Base-by-base conservation (phyloP, 495 filamentous ascomycete genomes). In the Aspergillus incahuasiensis region DNA sequence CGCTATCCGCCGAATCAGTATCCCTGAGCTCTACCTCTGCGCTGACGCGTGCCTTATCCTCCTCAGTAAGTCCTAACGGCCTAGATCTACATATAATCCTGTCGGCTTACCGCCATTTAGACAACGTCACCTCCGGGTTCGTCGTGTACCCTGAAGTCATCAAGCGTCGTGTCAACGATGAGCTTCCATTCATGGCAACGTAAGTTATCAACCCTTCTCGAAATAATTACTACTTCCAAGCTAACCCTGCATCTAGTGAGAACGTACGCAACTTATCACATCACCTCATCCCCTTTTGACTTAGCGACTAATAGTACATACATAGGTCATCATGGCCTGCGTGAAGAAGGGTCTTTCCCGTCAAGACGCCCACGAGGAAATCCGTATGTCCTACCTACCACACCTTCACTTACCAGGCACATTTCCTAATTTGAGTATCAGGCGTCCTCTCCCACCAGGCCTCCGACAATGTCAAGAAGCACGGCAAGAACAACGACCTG, bases 341-440 rank as follows among this genome's bases (percentile, higher is more conserved):
- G 84, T 89, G 38, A 78, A 79, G 56, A 80, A 86, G 60, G 91
- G 91, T 25, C 80, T 78, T 13, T 89, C 84, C 39, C 79, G 95
- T 48, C 94, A 98, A 68, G 88, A 96, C 21, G 87, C 94, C 3
- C 95, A 98, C 68, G 94, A 97, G 74, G 77, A 90, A 65, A 91
- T 97, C 56, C 77, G 78, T 69, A 70, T 56, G 60, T 42, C 18
- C 19, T 3, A 22, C 21, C 12, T 15, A 42, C 13, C 16, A 16
- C 19, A 43, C 13, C 9, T 4, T 35, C 2, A 43, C 13, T 11
- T 4, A 28, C 2, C 38, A n/a, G 5, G n/a, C n/a, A 20, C 15
- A 28, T n/a, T 32, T 16, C n/a, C 22, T 49, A 32, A 32, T 12
- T 15, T 38, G 16, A 16, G n/a, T 22, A 59, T 52, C 60, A 73